Conservation (phyloP, 345 rosid species). For the Brassica carinata region DNA sequence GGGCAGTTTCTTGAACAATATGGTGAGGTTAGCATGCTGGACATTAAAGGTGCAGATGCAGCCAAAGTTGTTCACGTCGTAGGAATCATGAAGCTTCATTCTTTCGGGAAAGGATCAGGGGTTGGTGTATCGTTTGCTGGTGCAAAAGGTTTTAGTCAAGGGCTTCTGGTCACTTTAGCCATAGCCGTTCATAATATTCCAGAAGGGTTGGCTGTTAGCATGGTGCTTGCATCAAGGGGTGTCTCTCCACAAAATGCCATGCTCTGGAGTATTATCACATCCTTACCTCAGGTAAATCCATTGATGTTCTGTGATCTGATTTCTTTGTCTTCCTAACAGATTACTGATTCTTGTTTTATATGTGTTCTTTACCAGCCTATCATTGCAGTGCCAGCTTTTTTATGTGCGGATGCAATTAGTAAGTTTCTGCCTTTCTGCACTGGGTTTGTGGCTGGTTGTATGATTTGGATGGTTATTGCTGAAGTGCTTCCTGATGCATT, state of each 20-base stretch:
- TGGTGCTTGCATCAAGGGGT: not conserved
- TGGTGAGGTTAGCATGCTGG: not conserved
- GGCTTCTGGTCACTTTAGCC: not conserved
- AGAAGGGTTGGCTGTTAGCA: conserved; percentile 1
- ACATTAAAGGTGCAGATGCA: not conserved
- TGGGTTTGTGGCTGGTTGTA: not conserved
- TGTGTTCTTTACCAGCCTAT: not conserved
- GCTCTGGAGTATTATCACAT: not conserved
- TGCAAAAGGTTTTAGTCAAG: not conserved
- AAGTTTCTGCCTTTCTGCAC: not conserved
- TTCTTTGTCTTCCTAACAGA: not conserved
- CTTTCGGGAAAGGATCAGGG: not conserved
- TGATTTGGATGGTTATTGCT: conserved; percentile 1
- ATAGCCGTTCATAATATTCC: not conserved
- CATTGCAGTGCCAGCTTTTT: not conserved
- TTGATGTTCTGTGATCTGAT: not conserved
- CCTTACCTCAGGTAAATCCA: not conserved
- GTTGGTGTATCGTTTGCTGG: not conserved
- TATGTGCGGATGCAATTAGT: not conserved
- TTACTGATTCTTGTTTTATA: not conserved
- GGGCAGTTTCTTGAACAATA: not conserved
- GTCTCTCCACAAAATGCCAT: not conserved
- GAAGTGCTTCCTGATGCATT: conserved; percentile 2
- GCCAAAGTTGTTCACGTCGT: not conserved
- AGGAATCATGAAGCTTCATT: not conserved